Conservation (phyloP, 1,284 basidiomycete species). For the Xerocomus amazonicus region DNA sequence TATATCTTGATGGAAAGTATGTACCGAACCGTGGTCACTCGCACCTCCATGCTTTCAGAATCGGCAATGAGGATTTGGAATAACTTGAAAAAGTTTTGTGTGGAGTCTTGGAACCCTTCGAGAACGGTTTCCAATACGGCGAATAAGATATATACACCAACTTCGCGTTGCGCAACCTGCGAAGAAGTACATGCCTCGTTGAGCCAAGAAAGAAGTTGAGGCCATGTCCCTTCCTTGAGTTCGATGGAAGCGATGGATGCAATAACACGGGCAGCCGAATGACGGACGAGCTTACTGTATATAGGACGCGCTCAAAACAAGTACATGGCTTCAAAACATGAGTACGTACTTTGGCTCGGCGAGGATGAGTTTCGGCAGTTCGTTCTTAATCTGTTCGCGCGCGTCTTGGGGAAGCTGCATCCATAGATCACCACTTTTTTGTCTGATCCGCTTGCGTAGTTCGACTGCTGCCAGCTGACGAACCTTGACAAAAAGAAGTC, state of each 20-base stretch:
- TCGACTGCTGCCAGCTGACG: constrained; percentile 99
- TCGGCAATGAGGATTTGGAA: constrained; percentile 81
- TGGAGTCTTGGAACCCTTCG: constrained; percentile 80
- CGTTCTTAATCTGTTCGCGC: constrained; percentile 83
- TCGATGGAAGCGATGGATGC: constrained; percentile 93
- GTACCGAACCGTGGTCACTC: constrained; percentile 85
- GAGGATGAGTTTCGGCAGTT: constrained; percentile 79
- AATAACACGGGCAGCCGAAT: constrained; percentile 88
- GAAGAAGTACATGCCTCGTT: constrained; percentile 74
- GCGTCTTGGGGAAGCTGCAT: constrained; percentile 65
- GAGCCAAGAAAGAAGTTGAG: constrained; percentile 86
- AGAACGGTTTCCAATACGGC: constrained; percentile 91
- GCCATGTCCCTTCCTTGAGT: constrained; percentile 81
- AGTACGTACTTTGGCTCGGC: constrained; percentile 70
- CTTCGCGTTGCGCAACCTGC: constrained; percentile 79
- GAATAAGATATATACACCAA: constrained; percentile 89
- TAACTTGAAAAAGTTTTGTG: constrained; percentile 78
- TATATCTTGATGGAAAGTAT: constrained; percentile 8
- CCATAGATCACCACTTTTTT: constrained; percentile 86
- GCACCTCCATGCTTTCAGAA: constrained; percentile 86
- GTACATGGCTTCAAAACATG: not conserved
- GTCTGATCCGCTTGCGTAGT: constrained; percentile 86
- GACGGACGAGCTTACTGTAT: constrained; percentile 78
- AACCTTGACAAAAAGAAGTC: constrained; percentile 51
- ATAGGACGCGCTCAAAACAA: constrained; percentile 9